Base-by-base conservation (phyloP, 1,284 basidiomycete genomes). In the Pseudozyma flocculosa region DNA sequence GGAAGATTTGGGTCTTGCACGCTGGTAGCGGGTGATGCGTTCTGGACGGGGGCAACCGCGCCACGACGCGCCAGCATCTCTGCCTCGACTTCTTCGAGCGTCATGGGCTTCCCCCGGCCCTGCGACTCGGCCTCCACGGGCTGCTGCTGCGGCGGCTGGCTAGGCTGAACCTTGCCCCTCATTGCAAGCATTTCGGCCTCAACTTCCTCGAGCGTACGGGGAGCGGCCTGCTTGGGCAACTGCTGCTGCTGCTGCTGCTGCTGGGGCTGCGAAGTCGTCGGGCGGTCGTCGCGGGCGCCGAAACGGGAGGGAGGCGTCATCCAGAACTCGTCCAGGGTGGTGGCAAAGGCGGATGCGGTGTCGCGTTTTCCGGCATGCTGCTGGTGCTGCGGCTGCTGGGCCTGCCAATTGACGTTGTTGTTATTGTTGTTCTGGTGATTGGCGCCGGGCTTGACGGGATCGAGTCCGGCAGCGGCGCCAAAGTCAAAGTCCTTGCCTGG, bases 401-500 rank as follows among this genome's bases (percentile, higher is more conserved):
- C 18, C 17, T 52, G 42, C 29, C 45, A 34, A 24, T 37, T 57
- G 55, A 53, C 32, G 36, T 19, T 36, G 30, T 15, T 34, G 39
- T 18, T 34, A 29, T 17, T 24, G 40, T 45, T 61, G 49, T 29
- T 48, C 39, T 17, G 43, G 48, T n/a, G 2, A 38, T 22, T 41
- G 11, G 45, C 10, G 17, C 38, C 42, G n/a, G 24, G 39, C 2
- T 24, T 17, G 21, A 36, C 18, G 13, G 23, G 34, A 36, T 48
- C 40, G n/a, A 46, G 36, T 14, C 50, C 42, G 17, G 68, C 55
- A 26, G 76, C 73, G 38, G 72, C 76, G 22, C 80, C 82, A 80
- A 95, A 97, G 81, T 95, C 90, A 77, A 96, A 97, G 80, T 96
- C 92, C 78, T 87, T 90, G 76, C 87, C 91, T 93, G 74, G 45